Evolutionary conservation across 73 alveolate genomes (phyloP).

Genomic region (Blepharisma stoltei): DNA sequence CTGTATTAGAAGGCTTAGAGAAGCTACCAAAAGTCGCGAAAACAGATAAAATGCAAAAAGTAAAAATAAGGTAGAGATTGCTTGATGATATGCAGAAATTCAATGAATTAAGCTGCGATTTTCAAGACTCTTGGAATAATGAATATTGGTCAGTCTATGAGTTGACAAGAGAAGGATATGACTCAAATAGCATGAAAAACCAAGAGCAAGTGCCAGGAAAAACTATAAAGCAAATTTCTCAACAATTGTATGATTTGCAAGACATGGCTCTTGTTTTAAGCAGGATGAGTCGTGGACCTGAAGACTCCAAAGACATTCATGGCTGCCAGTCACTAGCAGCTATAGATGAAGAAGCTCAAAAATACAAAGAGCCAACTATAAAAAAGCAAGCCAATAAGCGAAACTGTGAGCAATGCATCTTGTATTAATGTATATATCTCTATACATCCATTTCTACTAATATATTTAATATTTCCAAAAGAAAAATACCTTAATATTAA

Average conservation of each 20-base stretch:
- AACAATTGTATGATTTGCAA: constrained; percentile 14
- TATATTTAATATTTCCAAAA: not conserved
- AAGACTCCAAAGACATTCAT: not conserved
- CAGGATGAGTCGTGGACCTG: constrained; percentile 3
- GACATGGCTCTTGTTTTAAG: constrained; percentile 14
- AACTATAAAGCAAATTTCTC: not conserved
- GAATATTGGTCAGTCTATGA: constrained; percentile 21
- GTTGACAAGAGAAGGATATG: not conserved
- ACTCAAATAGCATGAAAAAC: not conserved
- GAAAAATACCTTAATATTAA: not conserved
- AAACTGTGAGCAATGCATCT: not conserved
- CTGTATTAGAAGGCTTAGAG: constrained; percentile 19
- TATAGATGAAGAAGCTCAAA: constrained; percentile 22
- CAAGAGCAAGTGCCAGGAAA: not conserved
- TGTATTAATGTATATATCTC: not conserved
- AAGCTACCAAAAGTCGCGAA: constrained; percentile 20
- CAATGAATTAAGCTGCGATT: constrained; percentile 17
- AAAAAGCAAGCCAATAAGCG: not conserved
- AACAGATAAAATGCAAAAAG: not conserved
- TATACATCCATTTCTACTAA: not conserved
- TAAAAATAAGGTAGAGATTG: not conserved
- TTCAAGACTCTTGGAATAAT: constrained; percentile 16
- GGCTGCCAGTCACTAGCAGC: not conserved
- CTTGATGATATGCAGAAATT: constrained; percentile 15
- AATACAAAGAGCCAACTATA: constrained; percentile 11